Conservation (phyloP, 371 early-diverging fungal species). For the Globomyces sp. region DNA sequence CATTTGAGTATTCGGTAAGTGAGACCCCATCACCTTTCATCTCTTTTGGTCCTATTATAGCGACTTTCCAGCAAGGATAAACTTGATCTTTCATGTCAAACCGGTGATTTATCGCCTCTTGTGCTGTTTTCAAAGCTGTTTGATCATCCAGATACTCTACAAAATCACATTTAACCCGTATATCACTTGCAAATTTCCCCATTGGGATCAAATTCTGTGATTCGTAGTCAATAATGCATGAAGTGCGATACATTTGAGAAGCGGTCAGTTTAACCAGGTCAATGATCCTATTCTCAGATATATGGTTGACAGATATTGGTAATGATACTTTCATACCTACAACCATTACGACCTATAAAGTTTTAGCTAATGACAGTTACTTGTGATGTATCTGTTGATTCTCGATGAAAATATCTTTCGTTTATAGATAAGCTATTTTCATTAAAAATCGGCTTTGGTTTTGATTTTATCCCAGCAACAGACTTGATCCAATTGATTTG, state of each 20-base stretch:
- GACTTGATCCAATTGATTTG: slow-evolving; percentile 6
- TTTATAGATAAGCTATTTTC: slow-evolving; percentile 33
- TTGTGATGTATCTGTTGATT: slow-evolving; percentile 28
- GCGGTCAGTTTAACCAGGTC: slow-evolving; percentile 35
- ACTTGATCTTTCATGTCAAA: slow-evolving; percentile 31
- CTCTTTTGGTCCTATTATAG: slow-evolving; percentile 8
- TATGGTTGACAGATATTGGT: slow-evolving; percentile 24
- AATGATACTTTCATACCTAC: slow-evolving; percentile 25
- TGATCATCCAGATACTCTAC: slow-evolving; percentile 19
- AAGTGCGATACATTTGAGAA: slow-evolving; percentile 29
- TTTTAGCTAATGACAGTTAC: background rate
- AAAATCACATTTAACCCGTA: slow-evolving; percentile 27
- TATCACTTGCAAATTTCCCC: slow-evolving; percentile 35
- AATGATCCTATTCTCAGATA: slow-evolving; percentile 25
- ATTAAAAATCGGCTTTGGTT: slow-evolving; percentile 24
- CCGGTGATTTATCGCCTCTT: slow-evolving; percentile 40
- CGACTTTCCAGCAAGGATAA: slow-evolving; percentile 30
- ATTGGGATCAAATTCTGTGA: slow-evolving; percentile 30
- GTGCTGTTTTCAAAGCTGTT: slow-evolving; percentile 23
- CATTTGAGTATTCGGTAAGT: background rate
- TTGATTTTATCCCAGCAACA: slow-evolving; percentile 5
- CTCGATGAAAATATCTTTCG: slow-evolving; percentile 40
- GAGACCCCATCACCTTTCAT: slow-evolving; percentile 4
- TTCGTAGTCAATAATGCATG: slow-evolving; percentile 30
- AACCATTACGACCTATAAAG: slow-evolving; percentile 37